A percentile compares a stretch with the other conserved stretches of the same genome.
Evolutionary conservation across 176 grass and related monocot species (phyloP).

Genomic region (Hyparrhenia diplandra): DNA sequence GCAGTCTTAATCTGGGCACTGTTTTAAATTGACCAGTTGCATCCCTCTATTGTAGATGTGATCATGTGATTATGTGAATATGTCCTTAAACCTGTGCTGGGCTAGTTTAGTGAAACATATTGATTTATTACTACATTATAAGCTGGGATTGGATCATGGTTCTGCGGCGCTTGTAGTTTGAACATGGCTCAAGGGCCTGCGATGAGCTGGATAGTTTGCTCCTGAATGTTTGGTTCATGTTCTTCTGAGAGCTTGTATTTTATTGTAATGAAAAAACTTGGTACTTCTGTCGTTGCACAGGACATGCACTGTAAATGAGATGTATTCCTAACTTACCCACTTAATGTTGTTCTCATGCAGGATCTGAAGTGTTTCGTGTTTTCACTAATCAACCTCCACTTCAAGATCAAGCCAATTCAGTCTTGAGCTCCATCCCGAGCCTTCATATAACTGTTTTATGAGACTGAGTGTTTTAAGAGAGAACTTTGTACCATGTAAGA

Average conservation of each 20-base stretch:
- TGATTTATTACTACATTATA: not conserved
- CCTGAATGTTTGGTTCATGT: not conserved
- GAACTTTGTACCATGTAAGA: constrained; percentile 17
- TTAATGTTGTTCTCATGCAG: constrained; percentile 38
- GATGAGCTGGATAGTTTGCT: not conserved
- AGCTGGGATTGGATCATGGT: not conserved
- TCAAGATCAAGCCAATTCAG: constrained; percentile 95
- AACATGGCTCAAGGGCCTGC: not conserved
- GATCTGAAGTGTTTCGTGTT: constrained; percentile 97
- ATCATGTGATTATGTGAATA: not conserved
- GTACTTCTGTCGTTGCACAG: not conserved
- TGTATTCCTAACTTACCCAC: not conserved
- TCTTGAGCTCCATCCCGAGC: constrained; percentile 37
- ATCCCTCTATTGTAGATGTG: not conserved
- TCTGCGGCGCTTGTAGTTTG: not conserved
- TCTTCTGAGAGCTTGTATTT: not conserved
- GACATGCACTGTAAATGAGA: not conserved
- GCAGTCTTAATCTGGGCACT: not conserved
- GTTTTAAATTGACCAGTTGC: not conserved
- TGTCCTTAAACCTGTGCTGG: not conserved
- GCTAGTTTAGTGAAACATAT: not conserved
- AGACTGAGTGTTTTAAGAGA: not conserved
- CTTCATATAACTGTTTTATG: constrained; percentile 7
- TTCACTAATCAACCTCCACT: constrained; percentile 91
- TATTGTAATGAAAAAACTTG: not conserved